Evolutionary conservation across 2,329 filamentous ascomycete species (phyloP).

Genomic region (Conoideocrella luteorostrata): DNA sequence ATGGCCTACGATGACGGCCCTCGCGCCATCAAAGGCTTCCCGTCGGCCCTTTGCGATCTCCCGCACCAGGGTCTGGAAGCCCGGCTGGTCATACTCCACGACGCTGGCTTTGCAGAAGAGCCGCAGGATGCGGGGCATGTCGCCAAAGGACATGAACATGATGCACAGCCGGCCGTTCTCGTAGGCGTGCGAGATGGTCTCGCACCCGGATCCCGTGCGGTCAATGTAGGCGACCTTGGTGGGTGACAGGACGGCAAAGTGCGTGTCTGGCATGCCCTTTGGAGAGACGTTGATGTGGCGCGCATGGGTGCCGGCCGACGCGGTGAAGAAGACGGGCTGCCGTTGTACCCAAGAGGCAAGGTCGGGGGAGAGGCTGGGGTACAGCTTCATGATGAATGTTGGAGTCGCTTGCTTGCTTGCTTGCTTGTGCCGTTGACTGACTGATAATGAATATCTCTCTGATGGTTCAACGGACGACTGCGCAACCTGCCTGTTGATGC

Average conservation of each 20-base stretch:
- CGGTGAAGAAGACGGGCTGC: slow-evolving; percentile 71
- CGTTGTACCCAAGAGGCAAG: slow-evolving; percentile 57
- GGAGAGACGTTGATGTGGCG: slow-evolving; percentile 71
- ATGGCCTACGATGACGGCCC: slow-evolving; percentile 55
- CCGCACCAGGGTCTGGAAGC: slow-evolving; percentile 42
- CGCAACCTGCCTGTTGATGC: no score
- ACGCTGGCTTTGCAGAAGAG: slow-evolving; percentile 55
- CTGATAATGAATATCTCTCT: no score
- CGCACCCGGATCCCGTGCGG: slow-evolving; percentile 66
- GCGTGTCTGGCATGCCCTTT: slow-evolving; percentile 60
- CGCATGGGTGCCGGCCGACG: slow-evolving; percentile 61
- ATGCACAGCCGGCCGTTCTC: slow-evolving; percentile 71
- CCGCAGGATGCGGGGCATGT: slow-evolving; percentile 54
- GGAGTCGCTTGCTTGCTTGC: no score
- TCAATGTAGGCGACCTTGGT: slow-evolving; percentile 65
- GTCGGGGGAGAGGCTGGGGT: slow-evolving; percentile 44
- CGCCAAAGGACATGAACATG: slow-evolving; percentile 64
- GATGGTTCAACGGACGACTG: no score
- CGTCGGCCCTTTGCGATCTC: slow-evolving; percentile 29
- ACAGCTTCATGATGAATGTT: slow-evolving; percentile 68
- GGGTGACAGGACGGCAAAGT: slow-evolving; percentile 53
- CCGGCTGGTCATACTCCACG: slow-evolving; percentile 51
- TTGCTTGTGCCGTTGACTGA: no score
- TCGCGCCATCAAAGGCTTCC: slow-evolving; percentile 38
- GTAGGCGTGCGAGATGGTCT: slow-evolving; percentile 69